Conservation (phyloP, 148 eudicot species). For the Fagopyrum esculentum region DNA sequence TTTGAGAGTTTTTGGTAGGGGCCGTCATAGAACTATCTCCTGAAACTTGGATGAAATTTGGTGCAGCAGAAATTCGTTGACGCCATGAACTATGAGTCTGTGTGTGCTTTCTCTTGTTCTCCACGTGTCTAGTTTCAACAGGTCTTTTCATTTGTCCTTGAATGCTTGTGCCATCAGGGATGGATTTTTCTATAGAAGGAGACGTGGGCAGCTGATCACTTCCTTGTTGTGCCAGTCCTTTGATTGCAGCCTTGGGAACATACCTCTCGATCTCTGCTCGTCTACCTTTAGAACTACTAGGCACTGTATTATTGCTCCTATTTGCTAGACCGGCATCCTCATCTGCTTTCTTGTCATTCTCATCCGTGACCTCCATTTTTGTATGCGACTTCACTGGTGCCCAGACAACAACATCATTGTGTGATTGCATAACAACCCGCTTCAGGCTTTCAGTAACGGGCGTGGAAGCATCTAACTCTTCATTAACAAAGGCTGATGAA, state of each 20-base stretch:
- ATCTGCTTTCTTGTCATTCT: slow-evolving; percentile 25
- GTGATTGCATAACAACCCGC: slow-evolving; percentile 28
- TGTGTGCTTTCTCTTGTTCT: slow-evolving; percentile 34
- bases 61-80: slow-evolving; percentile 47
- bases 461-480: slow-evolving; percentile 31
- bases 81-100: slow-evolving; percentile 53
- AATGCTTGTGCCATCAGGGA: slow-evolving; percentile 29
- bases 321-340: slow-evolving; percentile 26
- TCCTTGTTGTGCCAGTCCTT: slow-evolving; percentile 80
- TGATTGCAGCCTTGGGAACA: slow-evolving; percentile 84
- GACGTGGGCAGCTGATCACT: slow-evolving; percentile 21
- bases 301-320: slow-evolving; percentile 35
- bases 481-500: slow-evolving; percentile 19
- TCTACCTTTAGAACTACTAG: slow-evolving; percentile 39
- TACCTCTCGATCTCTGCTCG: slow-evolving; percentile 99
- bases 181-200: slow-evolving; percentile 8
- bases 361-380: slow-evolving; percentile 40
- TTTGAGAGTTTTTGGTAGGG: slow-evolving; percentile 27
- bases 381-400: slow-evolving; percentile 74
- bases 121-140: slow-evolving; percentile 31
- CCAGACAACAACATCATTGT: slow-evolving; percentile 65
- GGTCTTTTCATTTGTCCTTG: slow-evolving; percentile 19
- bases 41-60: slow-evolving; percentile 21
- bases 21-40: slow-evolving; percentile 24
- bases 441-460: slow-evolving; percentile 23